Evolutionary conservation across 129 eudicot species (phyloP).

Genomic region (Calendula officinalis): DNA sequence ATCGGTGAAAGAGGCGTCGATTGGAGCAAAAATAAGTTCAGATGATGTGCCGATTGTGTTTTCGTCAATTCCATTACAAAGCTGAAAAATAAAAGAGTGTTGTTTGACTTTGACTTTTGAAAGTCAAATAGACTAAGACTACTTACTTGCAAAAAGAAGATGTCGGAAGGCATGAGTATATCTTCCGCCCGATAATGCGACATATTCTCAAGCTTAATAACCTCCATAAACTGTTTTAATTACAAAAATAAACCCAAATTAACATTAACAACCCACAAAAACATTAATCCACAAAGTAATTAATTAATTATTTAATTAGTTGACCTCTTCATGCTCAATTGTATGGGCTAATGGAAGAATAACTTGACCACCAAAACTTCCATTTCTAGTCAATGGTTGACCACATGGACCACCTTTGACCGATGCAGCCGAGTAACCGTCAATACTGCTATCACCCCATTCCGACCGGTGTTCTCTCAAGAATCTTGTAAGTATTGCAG

Average conservation of each 20-base stretch:
- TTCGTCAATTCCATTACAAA: slow-evolving; percentile 91
- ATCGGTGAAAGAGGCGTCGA: slow-evolving; percentile 91
- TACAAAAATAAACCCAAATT: neutral
- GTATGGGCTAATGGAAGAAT: slow-evolving; percentile 98
- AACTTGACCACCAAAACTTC: slow-evolving; percentile 83
- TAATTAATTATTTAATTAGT: neutral
- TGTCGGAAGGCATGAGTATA: slow-evolving; percentile 77
- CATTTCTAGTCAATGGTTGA: slow-evolving; percentile 59
- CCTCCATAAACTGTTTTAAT: slow-evolving; percentile 80
- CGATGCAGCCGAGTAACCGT: slow-evolving; percentile 89
- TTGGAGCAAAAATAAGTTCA: slow-evolving; percentile 93
- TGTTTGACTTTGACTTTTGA: no score
- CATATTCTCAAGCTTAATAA: slow-evolving; percentile 76
- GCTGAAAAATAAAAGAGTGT: slow-evolving; percentile 37
- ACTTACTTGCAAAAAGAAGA: slow-evolving; percentile 89
- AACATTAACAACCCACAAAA: neutral
- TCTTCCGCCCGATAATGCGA: slow-evolving; percentile 65
- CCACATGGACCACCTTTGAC: slow-evolving; percentile 79
- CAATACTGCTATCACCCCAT: slow-evolving; percentile 94
- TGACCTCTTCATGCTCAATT: slow-evolving; percentile 88
- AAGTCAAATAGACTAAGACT: neutral
- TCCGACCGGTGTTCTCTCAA: slow-evolving; percentile 93
- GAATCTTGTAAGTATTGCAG: slow-evolving; percentile 84
- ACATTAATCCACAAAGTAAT: neutral
- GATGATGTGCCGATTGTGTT: slow-evolving; percentile 90